Evolutionary conservation across 495 filamentous ascomycete species (phyloP).

Genomic region (Penicillium ochrochloron): DNA sequence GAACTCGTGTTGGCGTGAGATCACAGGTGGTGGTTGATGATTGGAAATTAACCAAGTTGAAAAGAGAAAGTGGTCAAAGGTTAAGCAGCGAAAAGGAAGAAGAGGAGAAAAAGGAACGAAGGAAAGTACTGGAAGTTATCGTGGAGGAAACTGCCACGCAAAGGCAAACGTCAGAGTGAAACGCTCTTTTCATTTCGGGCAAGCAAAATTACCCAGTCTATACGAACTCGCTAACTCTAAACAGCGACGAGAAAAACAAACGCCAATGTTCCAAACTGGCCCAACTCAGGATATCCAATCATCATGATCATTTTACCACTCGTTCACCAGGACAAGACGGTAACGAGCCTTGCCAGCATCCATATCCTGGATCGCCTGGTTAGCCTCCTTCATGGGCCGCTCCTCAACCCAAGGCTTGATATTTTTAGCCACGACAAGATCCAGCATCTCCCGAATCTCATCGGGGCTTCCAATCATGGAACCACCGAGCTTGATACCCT

Average conservation of each 20-base stretch:
- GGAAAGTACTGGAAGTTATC: not conserved
- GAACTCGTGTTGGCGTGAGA: not conserved
- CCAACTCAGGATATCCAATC: not conserved
- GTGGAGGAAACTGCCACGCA: not conserved
- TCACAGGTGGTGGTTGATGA: not conserved
- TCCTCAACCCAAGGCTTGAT: conserved; percentile 75
- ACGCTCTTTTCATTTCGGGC: not conserved
- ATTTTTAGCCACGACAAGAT: conserved; percentile 71
- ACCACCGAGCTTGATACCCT: conserved; percentile 68
- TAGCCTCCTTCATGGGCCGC: conserved; percentile 74
- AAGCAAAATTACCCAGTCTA: not conserved
- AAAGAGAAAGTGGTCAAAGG: not conserved
- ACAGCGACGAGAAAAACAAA: not conserved
- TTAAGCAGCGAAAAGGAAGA: not conserved
- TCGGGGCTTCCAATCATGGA: conserved; percentile 69
- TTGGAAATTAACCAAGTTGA: not conserved
- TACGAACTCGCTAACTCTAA: not conserved
- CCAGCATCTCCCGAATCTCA: conserved; percentile 82
- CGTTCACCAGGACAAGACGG: conserved; percentile 74
- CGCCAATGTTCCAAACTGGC: not conserved
- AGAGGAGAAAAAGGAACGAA: not conserved
- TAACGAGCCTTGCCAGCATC: conserved; percentile 71
- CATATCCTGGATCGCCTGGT: conserved; percentile 72
- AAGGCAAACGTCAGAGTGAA: conserved; percentile 6
- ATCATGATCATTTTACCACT: conserved; percentile 20